Conservation (phyloP, 2,329 filamentous ascomycete genomes). For the Penicillium occitanis region DNA sequence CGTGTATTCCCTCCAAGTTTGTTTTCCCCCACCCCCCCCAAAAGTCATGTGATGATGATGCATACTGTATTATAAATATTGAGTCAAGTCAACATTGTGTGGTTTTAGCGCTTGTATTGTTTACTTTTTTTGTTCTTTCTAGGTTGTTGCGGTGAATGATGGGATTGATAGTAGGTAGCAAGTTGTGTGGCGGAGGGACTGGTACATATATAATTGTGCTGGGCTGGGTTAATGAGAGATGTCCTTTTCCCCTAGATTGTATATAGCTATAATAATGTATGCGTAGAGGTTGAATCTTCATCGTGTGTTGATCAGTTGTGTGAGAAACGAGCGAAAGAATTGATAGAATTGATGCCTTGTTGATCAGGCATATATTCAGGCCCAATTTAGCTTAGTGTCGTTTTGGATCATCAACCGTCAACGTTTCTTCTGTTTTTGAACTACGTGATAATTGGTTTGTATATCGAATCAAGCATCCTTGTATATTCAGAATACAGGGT, state of each 20-base stretch:
- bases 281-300: not conserved
- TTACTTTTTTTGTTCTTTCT: not conserved
- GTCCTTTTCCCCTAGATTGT: not conserved
- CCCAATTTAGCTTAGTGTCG: not conserved
- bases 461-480: not conserved
- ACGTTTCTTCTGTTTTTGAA: not conserved
- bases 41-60: not conserved
- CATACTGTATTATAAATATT: conserved; percentile 2
- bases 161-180: not conserved
- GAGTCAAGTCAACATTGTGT: not conserved
- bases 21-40: not conserved
- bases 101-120: not conserved
- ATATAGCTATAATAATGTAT: not conserved
- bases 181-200: not conserved
- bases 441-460: too few species aligned
- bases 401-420: not conserved
- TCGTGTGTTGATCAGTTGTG: not conserved
- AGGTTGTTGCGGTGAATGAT: not conserved
- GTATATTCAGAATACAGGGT: not conserved
- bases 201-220: not conserved
- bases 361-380: not conserved
- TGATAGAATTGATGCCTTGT: not conserved
- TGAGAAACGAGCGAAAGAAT: not conserved
- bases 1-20: not conserved
- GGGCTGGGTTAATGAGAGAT: not conserved